Evolutionary conservation across 2,329 filamentous ascomycete species (phyloP).

Genomic region (Aspergillus tubingensis): DNA sequence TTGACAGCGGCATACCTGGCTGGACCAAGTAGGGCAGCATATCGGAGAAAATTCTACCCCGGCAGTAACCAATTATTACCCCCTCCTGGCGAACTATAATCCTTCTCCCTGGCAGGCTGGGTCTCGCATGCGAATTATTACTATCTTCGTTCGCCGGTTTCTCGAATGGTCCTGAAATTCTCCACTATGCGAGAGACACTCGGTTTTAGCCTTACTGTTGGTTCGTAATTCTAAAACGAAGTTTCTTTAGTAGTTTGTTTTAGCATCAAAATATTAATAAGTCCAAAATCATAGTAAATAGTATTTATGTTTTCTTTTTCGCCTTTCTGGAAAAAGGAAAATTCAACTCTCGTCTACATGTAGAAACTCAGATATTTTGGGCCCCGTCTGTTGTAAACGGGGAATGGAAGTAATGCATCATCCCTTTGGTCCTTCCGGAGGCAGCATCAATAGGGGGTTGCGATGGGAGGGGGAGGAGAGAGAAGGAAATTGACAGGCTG

Average conservation of each 20-base stretch:
- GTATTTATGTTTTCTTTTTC: neutral
- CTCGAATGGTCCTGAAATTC: neutral
- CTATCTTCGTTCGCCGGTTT: neutral
- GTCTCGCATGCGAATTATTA: neutral
- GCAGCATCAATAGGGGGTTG: neutral
- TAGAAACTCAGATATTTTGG: constrained; percentile 1
- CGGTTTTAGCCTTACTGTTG: too few species aligned
- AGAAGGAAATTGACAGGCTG: neutral
- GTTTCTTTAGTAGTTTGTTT: too few species aligned
- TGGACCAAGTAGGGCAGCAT: constrained; percentile 12
- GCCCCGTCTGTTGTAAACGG: neutral
- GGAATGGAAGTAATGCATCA: constrained; percentile 4
- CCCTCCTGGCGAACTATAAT: neutral
- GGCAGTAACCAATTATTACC: constrained; percentile 7
- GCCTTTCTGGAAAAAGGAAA: neutral
- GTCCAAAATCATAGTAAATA: neutral
- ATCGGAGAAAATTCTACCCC: constrained; percentile 15
- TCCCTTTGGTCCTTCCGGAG: constrained; percentile 10
- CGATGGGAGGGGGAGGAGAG: too few species aligned
- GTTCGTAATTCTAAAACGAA: too few species aligned
- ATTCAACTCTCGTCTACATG: constrained; percentile 11
- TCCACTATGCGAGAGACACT: too few species aligned
- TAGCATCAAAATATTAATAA: neutral
- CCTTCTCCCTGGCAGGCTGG: neutral
- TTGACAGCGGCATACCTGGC: constrained; percentile 12